These are phyloP conservation scores for Globisporangium cylindrosporum DNA, from an alignment of 352 stramenopile genomes.

Conservation along the genomic window DNA sequence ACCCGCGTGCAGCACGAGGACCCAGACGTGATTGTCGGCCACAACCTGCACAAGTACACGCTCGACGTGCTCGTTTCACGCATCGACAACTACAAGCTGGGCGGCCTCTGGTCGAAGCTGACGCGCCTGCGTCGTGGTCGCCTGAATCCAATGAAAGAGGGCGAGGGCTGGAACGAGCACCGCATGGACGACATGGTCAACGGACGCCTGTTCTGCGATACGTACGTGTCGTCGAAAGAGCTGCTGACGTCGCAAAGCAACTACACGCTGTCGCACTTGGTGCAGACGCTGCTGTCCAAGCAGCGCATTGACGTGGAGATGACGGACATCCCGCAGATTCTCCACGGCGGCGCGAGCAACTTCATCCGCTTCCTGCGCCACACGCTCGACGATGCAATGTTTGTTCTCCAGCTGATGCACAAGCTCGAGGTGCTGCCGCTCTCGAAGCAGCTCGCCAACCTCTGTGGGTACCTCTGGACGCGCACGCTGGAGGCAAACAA, in stretches of 20 bases:
- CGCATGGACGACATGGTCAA: constrained; percentile 88
- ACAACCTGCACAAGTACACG: constrained; percentile 98
- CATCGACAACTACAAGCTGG: constrained; percentile 91
- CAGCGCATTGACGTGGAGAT: constrained; percentile 92
- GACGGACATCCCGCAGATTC: constrained; percentile 93
- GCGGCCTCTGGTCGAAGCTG: constrained; percentile 79
- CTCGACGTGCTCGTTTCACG: constrained; percentile 97
- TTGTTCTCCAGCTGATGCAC: constrained; percentile 96
- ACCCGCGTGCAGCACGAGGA: constrained; percentile 95
- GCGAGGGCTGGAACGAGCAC: constrained; percentile 87
- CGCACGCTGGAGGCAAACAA: constrained; percentile 96
- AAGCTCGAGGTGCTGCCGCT: constrained; percentile 98
- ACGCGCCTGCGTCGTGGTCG: constrained; percentile 77
- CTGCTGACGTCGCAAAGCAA: constrained; percentile 96
- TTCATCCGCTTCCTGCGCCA: constrained; percentile 94
- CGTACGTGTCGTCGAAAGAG: constrained; percentile 97
- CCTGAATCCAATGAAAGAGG: constrained; percentile 73
- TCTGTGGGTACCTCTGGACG: constrained; percentile 98
- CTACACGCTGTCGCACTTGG: constrained; percentile 96
- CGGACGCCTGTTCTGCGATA: constrained; percentile 97
- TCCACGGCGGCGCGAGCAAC: constrained; percentile 82
- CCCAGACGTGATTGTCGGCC: constrained; percentile 97
- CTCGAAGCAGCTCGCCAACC: constrained; percentile 98
- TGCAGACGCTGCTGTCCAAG: constrained; percentile 89
- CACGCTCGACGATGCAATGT: constrained; percentile 95